These are phyloP conservation scores for Apium graveolens DNA, from an alignment of 129 eudicot species.

Conservation along the genomic window DNA sequence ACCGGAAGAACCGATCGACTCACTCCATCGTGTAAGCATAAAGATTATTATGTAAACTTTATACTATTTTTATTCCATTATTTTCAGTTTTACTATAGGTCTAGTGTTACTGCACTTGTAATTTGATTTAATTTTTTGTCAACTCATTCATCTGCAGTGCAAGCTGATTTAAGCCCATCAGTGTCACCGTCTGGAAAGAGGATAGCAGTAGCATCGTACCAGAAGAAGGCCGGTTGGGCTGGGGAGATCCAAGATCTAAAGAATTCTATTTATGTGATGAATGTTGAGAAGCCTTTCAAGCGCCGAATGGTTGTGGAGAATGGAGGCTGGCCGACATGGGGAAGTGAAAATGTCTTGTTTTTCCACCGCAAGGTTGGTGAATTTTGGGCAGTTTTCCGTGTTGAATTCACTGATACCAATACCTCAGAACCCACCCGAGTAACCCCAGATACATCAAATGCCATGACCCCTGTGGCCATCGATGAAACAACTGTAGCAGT, in stretches of 20 bases:
- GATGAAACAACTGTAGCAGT: constrained; percentile 3
- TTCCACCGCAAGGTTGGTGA: constrained; percentile 10
- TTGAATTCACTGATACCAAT: not conserved
- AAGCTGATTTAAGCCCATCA: constrained; percentile 10
- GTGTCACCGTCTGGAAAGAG: constrained; percentile 2
- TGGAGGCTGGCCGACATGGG: constrained; percentile 7
- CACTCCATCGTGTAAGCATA: not conserved
- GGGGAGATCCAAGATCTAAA: constrained; percentile 9
- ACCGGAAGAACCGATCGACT: not conserved
- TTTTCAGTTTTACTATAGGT: too few relatives aligned
- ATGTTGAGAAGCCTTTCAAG: not conserved
- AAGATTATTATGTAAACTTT: too few relatives aligned
- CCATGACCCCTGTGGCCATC: not conserved
- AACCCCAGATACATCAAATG: not conserved
- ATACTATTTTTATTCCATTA: too few relatives aligned
- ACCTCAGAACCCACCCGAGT: not conserved
- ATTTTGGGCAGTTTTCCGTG: constrained; percentile 2
- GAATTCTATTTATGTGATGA: not conserved
- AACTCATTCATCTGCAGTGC: not conserved
- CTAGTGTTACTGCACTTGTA: too few relatives aligned
- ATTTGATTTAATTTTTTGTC: too few relatives aligned
- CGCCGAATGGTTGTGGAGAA: constrained; percentile 4
- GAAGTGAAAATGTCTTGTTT: not conserved
- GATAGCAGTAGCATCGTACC: constrained; percentile 3
- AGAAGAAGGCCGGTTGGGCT: constrained; percentile 8